These are phyloP conservation scores for Geosiphon pyriformis DNA, from an alignment of 192 early-diverging fungal genomes.

Conservation along the genomic window DNA sequence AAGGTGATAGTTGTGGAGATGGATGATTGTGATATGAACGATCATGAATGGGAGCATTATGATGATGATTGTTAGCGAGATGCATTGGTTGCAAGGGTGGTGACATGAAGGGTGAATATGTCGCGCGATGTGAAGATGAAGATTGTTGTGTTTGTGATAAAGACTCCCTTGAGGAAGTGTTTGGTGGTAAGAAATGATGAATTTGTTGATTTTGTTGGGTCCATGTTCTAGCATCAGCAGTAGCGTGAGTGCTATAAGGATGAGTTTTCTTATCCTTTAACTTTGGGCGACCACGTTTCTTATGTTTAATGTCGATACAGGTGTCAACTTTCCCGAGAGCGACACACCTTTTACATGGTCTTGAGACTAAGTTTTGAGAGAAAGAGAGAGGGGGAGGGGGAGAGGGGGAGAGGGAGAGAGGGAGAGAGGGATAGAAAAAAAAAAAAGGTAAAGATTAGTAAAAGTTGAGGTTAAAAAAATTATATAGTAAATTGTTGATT, in stretches of 20 bases:
- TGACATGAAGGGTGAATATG: constrained; percentile 32
- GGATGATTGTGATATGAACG: constrained; percentile 24
- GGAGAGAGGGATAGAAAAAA: too few relatives aligned
- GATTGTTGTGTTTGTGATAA: background rate
- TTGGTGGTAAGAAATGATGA: background rate
- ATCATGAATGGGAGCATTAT: constrained; percentile 32
- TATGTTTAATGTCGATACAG: constrained; percentile 85
- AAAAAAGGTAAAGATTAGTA: too few relatives aligned
- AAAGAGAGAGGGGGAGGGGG: background rate
- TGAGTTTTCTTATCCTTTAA: constrained; percentile 53
- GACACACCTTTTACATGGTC: constrained; percentile 79
- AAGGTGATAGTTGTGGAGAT: constrained; percentile 11
- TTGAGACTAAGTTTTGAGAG: constrained; percentile 41
- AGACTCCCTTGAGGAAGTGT: background rate
- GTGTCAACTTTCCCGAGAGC: constrained; percentile 66
- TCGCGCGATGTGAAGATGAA: constrained; percentile 20
- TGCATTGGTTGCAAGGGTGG: constrained; percentile 28
- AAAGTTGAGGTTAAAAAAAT: background rate
- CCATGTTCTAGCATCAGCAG: constrained; percentile 26
- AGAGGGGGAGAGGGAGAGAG: background rate
- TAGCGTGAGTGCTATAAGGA: constrained; percentile 25
- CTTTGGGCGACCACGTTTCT: constrained; percentile 80
- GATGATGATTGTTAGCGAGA: background rate
- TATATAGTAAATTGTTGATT: background rate
- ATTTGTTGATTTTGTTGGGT: constrained; percentile 5